phyloP scores from a whole-genome alignment of 768 basidiomycete genomes.

The Boletus subparvulus region DNA sequence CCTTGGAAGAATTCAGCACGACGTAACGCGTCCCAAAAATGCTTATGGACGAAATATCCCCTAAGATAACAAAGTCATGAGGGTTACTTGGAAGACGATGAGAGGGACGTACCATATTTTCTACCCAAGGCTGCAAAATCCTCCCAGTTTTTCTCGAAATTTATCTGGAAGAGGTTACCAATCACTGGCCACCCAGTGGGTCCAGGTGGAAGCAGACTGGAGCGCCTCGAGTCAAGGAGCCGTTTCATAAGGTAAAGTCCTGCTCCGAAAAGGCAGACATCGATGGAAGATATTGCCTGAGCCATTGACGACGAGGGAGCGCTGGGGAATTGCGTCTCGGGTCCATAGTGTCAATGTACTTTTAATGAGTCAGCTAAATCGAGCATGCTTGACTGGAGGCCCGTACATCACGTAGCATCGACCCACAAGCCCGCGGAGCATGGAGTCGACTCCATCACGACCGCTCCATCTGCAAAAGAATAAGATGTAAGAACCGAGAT shows the following conservation, averaged over 20 bases:
- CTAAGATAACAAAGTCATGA: slow-evolving; percentile 20
- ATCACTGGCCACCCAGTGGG: slow-evolving; percentile 39
- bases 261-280: slow-evolving; percentile 17
- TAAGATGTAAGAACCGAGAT: background rate
- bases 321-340: background rate
- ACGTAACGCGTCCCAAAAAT: slow-evolving; percentile 48
- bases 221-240: background rate
- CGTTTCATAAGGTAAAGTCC: slow-evolving; percentile 8
- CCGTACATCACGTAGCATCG: too few relatives aligned
- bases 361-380: background rate
- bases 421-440: background rate
- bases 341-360: background rate
- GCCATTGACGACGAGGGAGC: background rate
- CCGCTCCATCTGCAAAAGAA: background rate
- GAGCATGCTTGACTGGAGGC: background rate
- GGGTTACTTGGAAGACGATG: background rate
- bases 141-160: slow-evolving; percentile 48
- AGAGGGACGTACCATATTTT: slow-evolving; percentile 42
- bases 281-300: background rate
- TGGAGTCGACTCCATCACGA: too few relatives aligned
- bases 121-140: slow-evolving; percentile 54
- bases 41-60: slow-evolving; percentile 16
- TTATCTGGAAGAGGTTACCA: slow-evolving; percentile 56
- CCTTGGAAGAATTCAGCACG: slow-evolving; percentile 48
- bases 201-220: slow-evolving; percentile 17